Evolutionary conservation across 495 filamentous ascomycete genomes (phyloP).

Genomic region (Geopyxis carbonaria): DNA sequence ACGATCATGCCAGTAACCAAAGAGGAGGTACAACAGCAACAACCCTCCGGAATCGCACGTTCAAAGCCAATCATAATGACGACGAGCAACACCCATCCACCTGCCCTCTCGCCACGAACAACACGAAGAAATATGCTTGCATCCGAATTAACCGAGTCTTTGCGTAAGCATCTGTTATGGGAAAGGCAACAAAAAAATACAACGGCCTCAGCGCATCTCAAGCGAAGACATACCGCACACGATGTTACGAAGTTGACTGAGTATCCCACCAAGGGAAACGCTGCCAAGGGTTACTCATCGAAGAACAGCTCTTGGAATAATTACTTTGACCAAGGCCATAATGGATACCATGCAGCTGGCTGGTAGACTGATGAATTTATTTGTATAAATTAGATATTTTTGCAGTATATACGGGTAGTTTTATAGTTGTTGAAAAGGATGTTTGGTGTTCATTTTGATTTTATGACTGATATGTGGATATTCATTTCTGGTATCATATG

Average conservation of each 20-base stretch:
- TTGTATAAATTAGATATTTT: slow-evolving; percentile 12
- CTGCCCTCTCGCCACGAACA: slow-evolving; percentile 66
- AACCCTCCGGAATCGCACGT: slow-evolving; percentile 47
- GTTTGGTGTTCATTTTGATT: slow-evolving; percentile 5
- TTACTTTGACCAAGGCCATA: slow-evolving; percentile 46
- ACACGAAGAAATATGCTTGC: slow-evolving; percentile 94
- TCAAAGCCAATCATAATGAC: slow-evolving; percentile 79
- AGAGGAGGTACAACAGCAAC: too few species aligned
- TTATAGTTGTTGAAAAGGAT: slow-evolving; percentile 1
- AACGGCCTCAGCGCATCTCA: slow-evolving; percentile 72
- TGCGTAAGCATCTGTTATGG: slow-evolving; percentile 64
- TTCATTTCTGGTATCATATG: too few species aligned
- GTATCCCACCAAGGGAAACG: slow-evolving; percentile 15
- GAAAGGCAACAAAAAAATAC: slow-evolving; percentile 80
- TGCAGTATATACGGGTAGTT: too few species aligned
- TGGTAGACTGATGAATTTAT: slow-evolving; percentile 33
- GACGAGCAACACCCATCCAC: slow-evolving; percentile 45
- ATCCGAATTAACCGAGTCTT: slow-evolving; percentile 72
- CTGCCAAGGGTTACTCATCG: slow-evolving; percentile 30
- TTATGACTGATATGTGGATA: too few species aligned
- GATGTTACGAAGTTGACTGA: slow-evolving; percentile 22
- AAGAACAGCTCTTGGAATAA: slow-evolving; percentile 49
- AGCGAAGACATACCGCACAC: slow-evolving; percentile 68
- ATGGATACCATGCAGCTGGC: slow-evolving; percentile 53
- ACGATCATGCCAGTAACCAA: slow-evolving; percentile 33